A percentile compares a stretch with the other conserved stretches of the same genome.
phyloP scores from a whole-genome alignment of 2,329 filamentous ascomycete genomes.

The Pseudogymnoascus sp. region DNA sequence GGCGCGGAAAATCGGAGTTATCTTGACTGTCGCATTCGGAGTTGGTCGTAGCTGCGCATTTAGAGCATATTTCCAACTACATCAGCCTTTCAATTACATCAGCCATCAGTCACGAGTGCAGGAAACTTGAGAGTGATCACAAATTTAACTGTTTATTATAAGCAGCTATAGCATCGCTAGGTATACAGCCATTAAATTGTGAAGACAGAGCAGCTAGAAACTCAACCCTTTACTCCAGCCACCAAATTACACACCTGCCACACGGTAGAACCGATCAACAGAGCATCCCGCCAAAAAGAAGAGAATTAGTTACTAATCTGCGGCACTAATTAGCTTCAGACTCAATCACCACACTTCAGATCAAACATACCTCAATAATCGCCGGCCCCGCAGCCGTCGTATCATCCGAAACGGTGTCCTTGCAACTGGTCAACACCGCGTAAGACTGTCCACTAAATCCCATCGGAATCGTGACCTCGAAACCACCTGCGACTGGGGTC shows the following conservation, averaged over 20 bases:
- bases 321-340: neutral
- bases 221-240: neutral
- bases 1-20: neutral
- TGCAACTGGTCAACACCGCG: slow-evolving; percentile 34
- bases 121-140: neutral
- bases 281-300: neutral
- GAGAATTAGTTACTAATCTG: neutral
- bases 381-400: slow-evolving; percentile 33
- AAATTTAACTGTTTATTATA: neutral
- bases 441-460: slow-evolving; percentile 37
- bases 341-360: neutral
- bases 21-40: neutral
- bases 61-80: neutral
- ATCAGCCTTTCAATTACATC: neutral
- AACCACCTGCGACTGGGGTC: slow-evolving; percentile 24
- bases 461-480: slow-evolving; percentile 27
- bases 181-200: neutral
- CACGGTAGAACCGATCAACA: neutral
- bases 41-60: neutral
- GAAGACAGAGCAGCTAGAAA: neutral
- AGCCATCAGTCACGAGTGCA: neutral
- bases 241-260: slow-evolving; percentile 6
- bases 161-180: neutral
- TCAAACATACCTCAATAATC: slow-evolving; percentile 26
- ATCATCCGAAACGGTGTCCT: slow-evolving; percentile 32